Evolutionary conservation across 2,329 filamentous ascomycete genomes (phyloP).

Genomic region (Tolypocladium amazonense): DNA sequence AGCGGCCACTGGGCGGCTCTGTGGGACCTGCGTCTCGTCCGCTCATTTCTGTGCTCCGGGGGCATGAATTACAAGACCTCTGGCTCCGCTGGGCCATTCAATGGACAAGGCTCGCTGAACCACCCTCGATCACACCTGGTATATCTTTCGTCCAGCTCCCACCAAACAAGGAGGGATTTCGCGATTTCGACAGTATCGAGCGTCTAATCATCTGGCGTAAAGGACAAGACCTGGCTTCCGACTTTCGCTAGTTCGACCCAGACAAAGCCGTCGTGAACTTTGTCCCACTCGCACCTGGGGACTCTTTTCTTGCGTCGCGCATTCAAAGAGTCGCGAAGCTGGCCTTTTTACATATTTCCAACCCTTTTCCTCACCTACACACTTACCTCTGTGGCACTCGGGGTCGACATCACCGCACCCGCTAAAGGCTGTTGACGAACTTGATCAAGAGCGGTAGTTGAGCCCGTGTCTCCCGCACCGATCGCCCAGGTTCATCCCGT

Average conservation of each 20-base stretch:
- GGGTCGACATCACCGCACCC: neutral
- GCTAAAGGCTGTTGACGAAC: neutral
- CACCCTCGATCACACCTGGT: neutral
- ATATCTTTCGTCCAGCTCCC: neutral
- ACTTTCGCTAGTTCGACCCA: neutral
- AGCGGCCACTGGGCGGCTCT: neutral
- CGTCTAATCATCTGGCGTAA: neutral
- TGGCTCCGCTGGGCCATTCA: conserved; percentile 11
- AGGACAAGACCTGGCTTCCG: neutral
- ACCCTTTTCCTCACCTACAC: neutral
- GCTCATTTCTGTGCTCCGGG: conserved; percentile 10
- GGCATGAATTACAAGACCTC: conserved; percentile 18
- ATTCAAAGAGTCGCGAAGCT: neutral
- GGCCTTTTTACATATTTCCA: neutral
- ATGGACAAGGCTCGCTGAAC: neutral
- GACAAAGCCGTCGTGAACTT: neutral
- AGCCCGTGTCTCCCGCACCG: neutral
- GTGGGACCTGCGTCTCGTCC: conserved; percentile 12
- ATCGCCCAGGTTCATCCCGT: neutral
- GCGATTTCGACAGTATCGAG: neutral
- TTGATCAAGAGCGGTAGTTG: neutral
- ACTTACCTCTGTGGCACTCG: neutral
- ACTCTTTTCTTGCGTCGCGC: neutral
- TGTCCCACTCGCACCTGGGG: neutral
- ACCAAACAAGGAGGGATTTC: neutral